Evolutionary conservation across 169 alveolate species (phyloP).

Genomic region (Plasmodium yoelii): DNA sequence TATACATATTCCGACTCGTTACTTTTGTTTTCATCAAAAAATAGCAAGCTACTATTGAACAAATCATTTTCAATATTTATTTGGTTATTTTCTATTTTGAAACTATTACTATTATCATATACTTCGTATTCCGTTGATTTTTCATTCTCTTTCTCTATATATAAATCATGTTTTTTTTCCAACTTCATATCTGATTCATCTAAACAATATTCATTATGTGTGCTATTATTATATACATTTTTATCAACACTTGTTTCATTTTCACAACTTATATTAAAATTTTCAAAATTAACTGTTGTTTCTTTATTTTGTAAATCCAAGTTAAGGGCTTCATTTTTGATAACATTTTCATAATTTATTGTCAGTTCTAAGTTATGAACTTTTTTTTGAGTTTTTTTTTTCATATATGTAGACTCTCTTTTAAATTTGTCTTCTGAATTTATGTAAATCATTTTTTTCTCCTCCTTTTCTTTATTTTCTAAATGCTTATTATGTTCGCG

Average conservation of each 20-base stretch:
- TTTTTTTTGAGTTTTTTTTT: neutral
- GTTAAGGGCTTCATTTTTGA: neutral
- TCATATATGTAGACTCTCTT: constrained; percentile 13
- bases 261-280: neutral
- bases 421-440: neutral
- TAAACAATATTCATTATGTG: neutral
- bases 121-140: neutral
- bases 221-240: neutral
- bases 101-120: too few relatives aligned
- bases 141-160: neutral
- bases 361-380: neutral
- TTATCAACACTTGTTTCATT: constrained; percentile 3
- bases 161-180: neutral
- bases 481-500: neutral
- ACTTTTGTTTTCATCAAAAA: constrained; percentile 11
- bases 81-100: too few relatives aligned
- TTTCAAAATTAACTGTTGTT: neutral
- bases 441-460: neutral
- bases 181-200: neutral
- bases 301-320: neutral
- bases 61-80: constrained; percentile 35
- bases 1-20: constrained; percentile 11
- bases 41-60: constrained; percentile 20
- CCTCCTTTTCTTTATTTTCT: neutral
- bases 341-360: neutral